These are phyloP conservation scores for Gelatoporia subvermispora DNA, from an alignment of 768 basidiomycete species.

Conservation along the genomic window DNA sequence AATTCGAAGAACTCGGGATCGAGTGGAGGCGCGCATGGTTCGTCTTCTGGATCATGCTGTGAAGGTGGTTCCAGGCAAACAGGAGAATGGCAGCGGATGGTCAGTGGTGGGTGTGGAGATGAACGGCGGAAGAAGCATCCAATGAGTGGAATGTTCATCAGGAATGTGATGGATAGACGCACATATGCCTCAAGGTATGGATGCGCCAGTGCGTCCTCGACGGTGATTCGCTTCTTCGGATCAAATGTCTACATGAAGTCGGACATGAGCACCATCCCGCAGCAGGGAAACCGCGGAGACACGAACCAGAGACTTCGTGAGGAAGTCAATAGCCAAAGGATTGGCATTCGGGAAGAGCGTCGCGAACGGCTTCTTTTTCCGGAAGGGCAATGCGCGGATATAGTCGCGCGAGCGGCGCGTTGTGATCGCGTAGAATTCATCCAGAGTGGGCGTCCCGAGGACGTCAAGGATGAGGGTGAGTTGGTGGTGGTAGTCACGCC, in stretches of 20 bases:
- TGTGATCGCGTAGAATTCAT: constrained; percentile 97
- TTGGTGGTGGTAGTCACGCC: constrained; percentile 97
- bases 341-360: constrained; percentile 89
- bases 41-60: constrained; percentile 93
- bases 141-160: not conserved
- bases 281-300: not conserved
- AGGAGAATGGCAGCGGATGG: constrained; percentile 8
- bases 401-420: constrained; percentile 91
- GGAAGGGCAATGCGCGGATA: constrained; percentile 90
- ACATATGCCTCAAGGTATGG: constrained; percentile 94
- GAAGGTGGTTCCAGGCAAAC: not conserved
- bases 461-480: constrained; percentile 93
- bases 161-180: constrained; percentile 23
- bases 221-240: constrained; percentile 93
- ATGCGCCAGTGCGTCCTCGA: constrained; percentile 91
- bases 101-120: constrained; percentile 1
- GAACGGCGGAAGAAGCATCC: not conserved
- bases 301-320: constrained; percentile 76
- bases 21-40: constrained; percentile 92
- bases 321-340: constrained; percentile 68
- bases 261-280: not conserved
- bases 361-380: constrained; percentile 78
- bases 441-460: constrained; percentile 92
- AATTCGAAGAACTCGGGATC: constrained; percentile 97
- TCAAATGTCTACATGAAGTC: constrained; percentile 72